Conservation (phyloP, 768 basidiomycete species). For the Xerocomellus amylosporus region DNA sequence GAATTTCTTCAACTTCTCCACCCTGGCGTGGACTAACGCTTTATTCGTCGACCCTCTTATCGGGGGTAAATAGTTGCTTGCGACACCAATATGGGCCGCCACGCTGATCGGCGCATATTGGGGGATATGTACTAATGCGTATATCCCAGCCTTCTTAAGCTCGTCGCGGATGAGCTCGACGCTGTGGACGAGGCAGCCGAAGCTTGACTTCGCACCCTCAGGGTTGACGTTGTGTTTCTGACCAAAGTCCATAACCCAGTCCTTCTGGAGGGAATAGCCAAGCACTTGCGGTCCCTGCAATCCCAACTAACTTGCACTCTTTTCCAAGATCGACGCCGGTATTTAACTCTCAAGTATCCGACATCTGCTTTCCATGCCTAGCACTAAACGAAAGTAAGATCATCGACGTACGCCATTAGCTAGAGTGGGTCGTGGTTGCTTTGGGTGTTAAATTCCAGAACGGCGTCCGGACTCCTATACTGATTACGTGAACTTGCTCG, state of each 20-base stretch:
- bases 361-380: too few species aligned
- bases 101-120: too few species aligned
- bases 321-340: too few species aligned
- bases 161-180: not conserved
- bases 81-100: not conserved
- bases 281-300: too few species aligned
- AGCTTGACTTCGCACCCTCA: not conserved
- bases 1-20: conserved; percentile 1
- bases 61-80: not conserved
- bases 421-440: too few species aligned
- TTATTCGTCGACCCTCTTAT: not conserved
- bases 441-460: too few species aligned
- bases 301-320: too few species aligned
- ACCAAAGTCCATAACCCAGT: not conserved
- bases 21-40: not conserved
- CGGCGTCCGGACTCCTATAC: too few species aligned
- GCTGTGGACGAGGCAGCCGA: not conserved
- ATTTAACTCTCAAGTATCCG: too few species aligned
- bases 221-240: not conserved
- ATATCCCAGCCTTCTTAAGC: not conserved
- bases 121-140: not conserved
- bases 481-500: too few species aligned
- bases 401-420: not conserved
- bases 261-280: not conserved
- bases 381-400: too few species aligned